phyloP scores from a whole-genome alignment of 768 basidiomycete species.

The Tephrocybe sp. region DNA sequence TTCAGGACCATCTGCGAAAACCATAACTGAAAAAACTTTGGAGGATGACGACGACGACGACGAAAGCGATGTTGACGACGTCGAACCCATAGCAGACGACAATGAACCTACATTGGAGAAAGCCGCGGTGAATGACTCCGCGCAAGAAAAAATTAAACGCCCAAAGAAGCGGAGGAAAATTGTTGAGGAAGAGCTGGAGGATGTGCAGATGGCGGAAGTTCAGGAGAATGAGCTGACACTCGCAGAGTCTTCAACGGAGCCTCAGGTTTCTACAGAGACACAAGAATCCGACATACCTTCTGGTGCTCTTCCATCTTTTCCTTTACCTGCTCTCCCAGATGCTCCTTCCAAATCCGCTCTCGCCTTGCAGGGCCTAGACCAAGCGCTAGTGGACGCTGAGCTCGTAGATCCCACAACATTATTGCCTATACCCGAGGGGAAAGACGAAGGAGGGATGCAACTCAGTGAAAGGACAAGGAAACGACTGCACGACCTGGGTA shows the following conservation, averaged over 20 bases:
- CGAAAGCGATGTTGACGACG: conserved; percentile 17
- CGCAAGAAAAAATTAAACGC: conserved; percentile 20
- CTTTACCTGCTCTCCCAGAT: conserved; percentile 60
- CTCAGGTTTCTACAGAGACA: conserved; percentile 9
- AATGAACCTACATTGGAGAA: conserved; percentile 12
- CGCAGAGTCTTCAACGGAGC: conserved; percentile 5
- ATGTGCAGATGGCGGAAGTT: conserved; percentile 21
- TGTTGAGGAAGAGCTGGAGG: conserved; percentile 19
- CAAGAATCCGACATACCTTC: conserved; percentile 21
- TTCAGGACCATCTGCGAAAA: conserved; percentile 2
- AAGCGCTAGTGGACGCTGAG: conserved; percentile 66
- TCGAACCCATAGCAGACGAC: conserved; percentile 16
- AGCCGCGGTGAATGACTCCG: conserved; percentile 17
- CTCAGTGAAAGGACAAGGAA: conserved; percentile 59
- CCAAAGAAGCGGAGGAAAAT: conserved; percentile 46
- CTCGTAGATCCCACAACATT: conserved; percentile 55
- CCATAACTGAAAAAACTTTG: conserved; percentile 18
- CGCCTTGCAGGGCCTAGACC: conserved; percentile 76
- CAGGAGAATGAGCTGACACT: conserved; percentile 11
- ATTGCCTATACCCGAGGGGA: conserved; percentile 41
- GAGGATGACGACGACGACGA: conserved; percentile 22
- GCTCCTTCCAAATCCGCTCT: conserved; percentile 71
- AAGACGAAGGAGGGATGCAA: conserved; percentile 41
- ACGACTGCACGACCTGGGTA: conserved; percentile 71
- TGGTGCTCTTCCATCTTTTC: conserved; percentile 61